Evolutionary conservation across 768 basidiomycete genomes (phyloP).

Genomic region (Galerina marginata): DNA sequence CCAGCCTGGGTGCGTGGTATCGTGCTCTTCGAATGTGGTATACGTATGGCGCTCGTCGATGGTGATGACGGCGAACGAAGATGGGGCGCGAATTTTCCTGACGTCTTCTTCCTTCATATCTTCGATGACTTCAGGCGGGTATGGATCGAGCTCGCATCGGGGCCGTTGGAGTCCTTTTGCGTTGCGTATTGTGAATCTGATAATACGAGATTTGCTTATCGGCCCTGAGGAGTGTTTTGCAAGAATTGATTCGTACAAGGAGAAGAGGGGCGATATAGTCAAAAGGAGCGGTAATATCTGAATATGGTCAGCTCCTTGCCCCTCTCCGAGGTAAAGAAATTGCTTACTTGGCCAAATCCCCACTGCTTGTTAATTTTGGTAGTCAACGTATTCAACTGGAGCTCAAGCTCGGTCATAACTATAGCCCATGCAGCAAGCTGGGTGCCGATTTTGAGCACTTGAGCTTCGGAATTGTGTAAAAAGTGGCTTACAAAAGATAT

Average conservation of each 20-base stretch:
- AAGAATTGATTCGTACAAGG: slow-evolving; percentile 25
- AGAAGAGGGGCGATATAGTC: slow-evolving; percentile 29
- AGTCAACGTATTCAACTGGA: slow-evolving; percentile 19
- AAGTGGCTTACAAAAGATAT: slow-evolving; percentile 18
- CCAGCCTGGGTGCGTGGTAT: slow-evolving; percentile 24
- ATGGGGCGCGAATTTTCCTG: slow-evolving; percentile 18
- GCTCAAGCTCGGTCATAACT: slow-evolving; percentile 30
- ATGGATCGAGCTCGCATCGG: slow-evolving; percentile 24
- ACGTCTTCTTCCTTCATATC: slow-evolving; percentile 14
- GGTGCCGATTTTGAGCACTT: not conserved
- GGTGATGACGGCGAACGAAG: slow-evolving; percentile 27
- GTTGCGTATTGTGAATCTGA: slow-evolving; percentile 24
- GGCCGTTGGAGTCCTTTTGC: slow-evolving; percentile 26
- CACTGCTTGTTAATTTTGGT: slow-evolving; percentile 22
- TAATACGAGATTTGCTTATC: slow-evolving; percentile 15
- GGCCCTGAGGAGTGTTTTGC: slow-evolving; percentile 25
- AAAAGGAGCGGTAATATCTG: slow-evolving; percentile 31
- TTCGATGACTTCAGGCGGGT: slow-evolving; percentile 14
- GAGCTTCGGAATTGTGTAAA: too few species aligned
- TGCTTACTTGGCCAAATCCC: slow-evolving; percentile 31
- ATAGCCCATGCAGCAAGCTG: slow-evolving; percentile 30
- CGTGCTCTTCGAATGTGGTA: slow-evolving; percentile 20
- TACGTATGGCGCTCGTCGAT: slow-evolving; percentile 29
- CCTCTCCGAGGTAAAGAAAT: not conserved
- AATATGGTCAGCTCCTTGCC: not conserved